Base-by-base conservation (phyloP, 345 rosid species). In the Viola odorata region DNA sequence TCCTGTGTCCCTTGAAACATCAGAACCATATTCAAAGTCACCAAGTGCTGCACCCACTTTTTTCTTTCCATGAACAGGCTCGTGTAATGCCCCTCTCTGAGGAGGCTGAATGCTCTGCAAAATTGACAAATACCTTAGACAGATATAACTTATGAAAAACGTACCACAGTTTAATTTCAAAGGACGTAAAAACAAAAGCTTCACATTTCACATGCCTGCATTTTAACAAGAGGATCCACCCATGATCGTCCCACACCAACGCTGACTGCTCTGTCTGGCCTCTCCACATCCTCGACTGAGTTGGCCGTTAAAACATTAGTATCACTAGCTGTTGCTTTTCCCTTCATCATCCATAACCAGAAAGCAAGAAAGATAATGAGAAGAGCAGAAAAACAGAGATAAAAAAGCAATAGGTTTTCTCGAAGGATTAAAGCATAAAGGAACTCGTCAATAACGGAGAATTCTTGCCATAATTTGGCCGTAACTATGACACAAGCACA, bases 11-110 rank as follows among this genome's bases (percentile, higher is more conserved):
- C 74, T 82, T 37, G 81, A 69, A 68, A 80, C 68, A 62, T 86
- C 92, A 71, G 87, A 80, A 70, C 73, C 73, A 76, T 82, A 83
- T 49, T 85, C 95, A 50, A 74, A 72, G 41, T 86, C 89, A 52
- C 84, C 85, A 75, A 74, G 73, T 41, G 74, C 41, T 17, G 75
- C 64, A 65, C 79, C 73, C 6, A 72, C 60, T 63, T 75, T 85
- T 66, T 75, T 85, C 75, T 83, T 86, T 71, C 82, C 91, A 55
- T 47, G 77, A 59, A 75, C 61, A 56, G 87, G 82, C 52, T 85
- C 91, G 37, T 65, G 64, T 68, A 72, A 62, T n/a, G 67, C 66
- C 55, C 78, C 86, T 72, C 85, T 82, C 15, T 68, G 85, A 50
- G 84, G 70, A 54, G 65, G 80, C 72, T 82, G 96, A 71, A 80